These are phyloP conservation scores for Aspergillus conjunctus DNA, from an alignment of 495 filamentous ascomycete species.

Conservation along the genomic window DNA sequence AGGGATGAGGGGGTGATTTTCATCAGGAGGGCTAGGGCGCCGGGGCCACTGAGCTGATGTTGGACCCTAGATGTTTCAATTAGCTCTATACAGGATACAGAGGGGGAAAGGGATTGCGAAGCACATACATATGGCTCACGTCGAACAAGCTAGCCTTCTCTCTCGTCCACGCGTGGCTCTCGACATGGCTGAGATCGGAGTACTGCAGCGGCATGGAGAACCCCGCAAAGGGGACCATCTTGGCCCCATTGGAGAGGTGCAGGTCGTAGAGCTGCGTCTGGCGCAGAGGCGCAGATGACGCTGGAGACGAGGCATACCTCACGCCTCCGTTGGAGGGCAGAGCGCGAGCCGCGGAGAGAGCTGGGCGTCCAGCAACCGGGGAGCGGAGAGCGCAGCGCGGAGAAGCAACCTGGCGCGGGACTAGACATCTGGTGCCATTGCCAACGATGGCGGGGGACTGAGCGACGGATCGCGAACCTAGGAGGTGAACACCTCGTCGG, in stretches of 20 bases:
- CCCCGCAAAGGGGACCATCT: slow-evolving; percentile 97
- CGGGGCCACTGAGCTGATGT: slow-evolving; percentile 73
- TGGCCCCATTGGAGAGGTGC: slow-evolving; percentile 76
- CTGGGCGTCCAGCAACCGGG: slow-evolving; percentile 21
- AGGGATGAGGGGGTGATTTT: slow-evolving; percentile 75
- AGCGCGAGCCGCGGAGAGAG: slow-evolving; percentile 23
- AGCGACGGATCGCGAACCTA: slow-evolving; percentile 34
- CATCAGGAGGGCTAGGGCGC: slow-evolving; percentile 74
- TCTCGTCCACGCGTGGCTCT: slow-evolving; percentile 86
- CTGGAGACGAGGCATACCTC: slow-evolving; percentile 62
- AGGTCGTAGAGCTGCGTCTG: slow-evolving; percentile 85
- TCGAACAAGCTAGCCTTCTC: slow-evolving; percentile 89
- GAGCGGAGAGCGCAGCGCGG: slow-evolving; percentile 35
- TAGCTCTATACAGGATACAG: slow-evolving; percentile 12
- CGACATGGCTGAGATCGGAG: slow-evolving; percentile 66
- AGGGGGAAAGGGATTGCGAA: not conserved
- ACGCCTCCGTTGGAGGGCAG: slow-evolving; percentile 34
- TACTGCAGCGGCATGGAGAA: slow-evolving; percentile 95
- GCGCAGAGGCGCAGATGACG: slow-evolving; percentile 44
- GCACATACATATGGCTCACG: slow-evolving; percentile 59
- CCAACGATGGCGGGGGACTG: slow-evolving; percentile 35
- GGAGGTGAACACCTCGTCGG: slow-evolving; percentile 37
- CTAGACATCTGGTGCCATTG: slow-evolving; percentile 40
- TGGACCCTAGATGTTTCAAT: slow-evolving; percentile 56
- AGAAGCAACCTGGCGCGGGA: slow-evolving; percentile 40